A percentile compares a stretch with the other conserved stretches of the same genome.
phyloP scores from a whole-genome alignment of 495 filamentous ascomycete species.

The Xylaria venustula region DNA sequence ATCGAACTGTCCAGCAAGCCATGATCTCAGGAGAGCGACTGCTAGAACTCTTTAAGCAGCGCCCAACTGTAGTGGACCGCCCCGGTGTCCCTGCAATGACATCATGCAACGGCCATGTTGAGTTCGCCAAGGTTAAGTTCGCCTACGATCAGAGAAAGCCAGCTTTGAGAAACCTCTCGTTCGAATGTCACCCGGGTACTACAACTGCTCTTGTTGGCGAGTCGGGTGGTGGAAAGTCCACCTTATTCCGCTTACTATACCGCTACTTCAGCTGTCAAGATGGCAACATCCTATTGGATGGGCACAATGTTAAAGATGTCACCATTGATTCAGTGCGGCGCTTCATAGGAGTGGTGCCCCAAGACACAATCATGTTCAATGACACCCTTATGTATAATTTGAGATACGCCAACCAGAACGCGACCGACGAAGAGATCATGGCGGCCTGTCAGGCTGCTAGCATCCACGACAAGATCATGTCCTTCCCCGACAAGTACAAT shows the following conservation, averaged over 20 bases:
- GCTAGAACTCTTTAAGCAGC: conserved; percentile 85
- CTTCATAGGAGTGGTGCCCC: conserved; percentile 93
- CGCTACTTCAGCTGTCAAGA: conserved; percentile 83
- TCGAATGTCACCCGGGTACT: conserved; percentile 81
- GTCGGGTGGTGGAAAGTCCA: conserved; percentile 95
- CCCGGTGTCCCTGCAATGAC: conserved; percentile 48
- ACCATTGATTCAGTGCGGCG: conserved; percentile 91
- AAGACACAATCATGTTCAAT: conserved; percentile 96
- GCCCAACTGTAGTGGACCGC: conserved; percentile 82
- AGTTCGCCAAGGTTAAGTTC: conserved; percentile 85
- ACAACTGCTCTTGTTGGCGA: conserved; percentile 96
- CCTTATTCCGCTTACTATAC: conserved; percentile 93
- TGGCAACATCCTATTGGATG: conserved; percentile 81
- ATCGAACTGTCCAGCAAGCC: conserved; percentile 86
- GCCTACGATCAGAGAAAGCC: conserved; percentile 86
- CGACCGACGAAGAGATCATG: conserved; percentile 82
- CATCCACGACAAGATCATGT: conserved; percentile 93
- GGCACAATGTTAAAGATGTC: conserved; percentile 75
- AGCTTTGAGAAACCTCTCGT: conserved; percentile 77
- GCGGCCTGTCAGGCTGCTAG: conserved; percentile 88
- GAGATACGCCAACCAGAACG: conserved; percentile 85
- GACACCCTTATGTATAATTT: conserved; percentile 96
- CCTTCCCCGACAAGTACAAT: conserved; percentile 87
- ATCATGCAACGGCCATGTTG: conserved; percentile 74
- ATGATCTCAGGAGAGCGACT: conserved; percentile 97